Evolutionary conservation across 2,329 filamentous ascomycete genomes (phyloP), one percentile per base, ranked within the genome.

Genomic region (Phialophora tarda): DNA sequence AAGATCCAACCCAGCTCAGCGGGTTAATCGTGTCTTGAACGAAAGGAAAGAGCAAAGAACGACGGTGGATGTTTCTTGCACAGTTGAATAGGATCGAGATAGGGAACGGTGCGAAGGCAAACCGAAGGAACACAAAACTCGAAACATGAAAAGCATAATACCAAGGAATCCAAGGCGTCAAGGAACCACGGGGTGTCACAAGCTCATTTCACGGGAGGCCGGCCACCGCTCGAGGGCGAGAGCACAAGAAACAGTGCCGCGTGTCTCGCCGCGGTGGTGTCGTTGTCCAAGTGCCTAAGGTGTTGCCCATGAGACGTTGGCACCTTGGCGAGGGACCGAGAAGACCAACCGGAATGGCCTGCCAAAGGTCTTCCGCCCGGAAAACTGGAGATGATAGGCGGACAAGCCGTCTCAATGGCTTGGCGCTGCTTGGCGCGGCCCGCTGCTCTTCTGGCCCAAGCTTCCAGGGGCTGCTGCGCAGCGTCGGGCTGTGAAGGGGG

Each of bases 331-430:
- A 17, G 4, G 28, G 14, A 6, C 0, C 26, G 2, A 34, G n/a
- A 11, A 12, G n/a, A 17, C 59, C 59, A 61, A 61, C 53, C 30
- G 59, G 48, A 30, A 23, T 3, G 12, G 10, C 10, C 2, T 2
- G 5, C 23, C 5, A 23, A 8, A 17, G 26, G 1, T 21, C 28
- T 34, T 61, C 59, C 59, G 59, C 59, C 7, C 59, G 21, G 59
- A 61, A 61, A 61, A 44, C 41, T 60, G 58, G 59, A 34, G 44
- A 38, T 34, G 48, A 61, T 30, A 24, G 59, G 59, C 59, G 59
- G 59, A 61, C 59, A 51, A 41, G 44, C 59, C 30, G 14, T 32
- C 24, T 30, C 47, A 17, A 53, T 24, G 2, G 8, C 59, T 53
- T 61, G 47, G 59, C 47, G 3, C n/a, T 2, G 7, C 59, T 61